Evolutionary conservation across 179 eudicot species (phyloP), one percentile per base, ranked within the genome.

Genomic region (Carnegiea gigantea): DNA sequence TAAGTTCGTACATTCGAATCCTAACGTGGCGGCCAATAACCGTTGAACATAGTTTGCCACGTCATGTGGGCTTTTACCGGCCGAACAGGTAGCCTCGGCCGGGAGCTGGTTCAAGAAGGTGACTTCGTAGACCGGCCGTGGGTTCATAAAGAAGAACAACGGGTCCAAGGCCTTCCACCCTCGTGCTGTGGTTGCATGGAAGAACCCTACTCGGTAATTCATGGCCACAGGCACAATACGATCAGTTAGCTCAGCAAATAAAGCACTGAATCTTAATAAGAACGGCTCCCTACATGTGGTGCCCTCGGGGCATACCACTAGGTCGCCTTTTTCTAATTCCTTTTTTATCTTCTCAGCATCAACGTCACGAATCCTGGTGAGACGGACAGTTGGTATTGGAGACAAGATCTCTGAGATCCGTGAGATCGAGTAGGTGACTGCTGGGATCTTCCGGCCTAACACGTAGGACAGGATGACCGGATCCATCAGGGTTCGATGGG

Each of bases 211-310:
- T 71, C 95, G 79, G 44, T 94, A 94, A 40, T 96, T 92, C 97
- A 94, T 96, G 1, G 98, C 99, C 24, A 94, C 99, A 0, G 99
- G 98, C 3, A 94, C 97, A 9, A 96, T 96, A 20, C 90, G 77
- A 65, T 96, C 96, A 0, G 99, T 94, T 43, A 96, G 78, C 80
- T 96, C 99, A 5, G 98, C 98, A 23, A 96, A 96, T 14, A 92
- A 87, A 0, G 93, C 97, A 67, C 96, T 92, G 53, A 96, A 96
- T 54, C 99, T 85, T 77, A 96, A 70, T 1, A 96, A 85, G 72
- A 96, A 96, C 0, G 99, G 99, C 64, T 96, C 99, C 20, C 97
- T 86, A 72, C 98, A 96, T 0, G 99, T 96, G n/a, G 98, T 94
- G 0, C 98, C 99, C 65, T 96, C 99, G 0, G 99, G 99, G 75